A percentile compares a stretch with the other conserved stretches of the same genome.
Conservation (phyloP, 495 filamentous ascomycete genomes). For the Penicillium tannophilum region DNA sequence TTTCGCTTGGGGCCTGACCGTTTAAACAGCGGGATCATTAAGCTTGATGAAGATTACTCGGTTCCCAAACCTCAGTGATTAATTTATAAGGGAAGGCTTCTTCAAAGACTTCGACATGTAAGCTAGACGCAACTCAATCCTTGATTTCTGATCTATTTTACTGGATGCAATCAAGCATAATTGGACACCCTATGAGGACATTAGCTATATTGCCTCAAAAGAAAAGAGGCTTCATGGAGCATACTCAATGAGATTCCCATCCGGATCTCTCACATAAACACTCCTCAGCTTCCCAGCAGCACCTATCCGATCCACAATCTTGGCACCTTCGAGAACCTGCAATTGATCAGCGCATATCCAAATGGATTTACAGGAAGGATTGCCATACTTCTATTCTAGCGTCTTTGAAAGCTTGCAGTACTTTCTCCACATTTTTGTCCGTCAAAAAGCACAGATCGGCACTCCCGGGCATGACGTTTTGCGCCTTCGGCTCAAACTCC, state of each 20-base stretch:
- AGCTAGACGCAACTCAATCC: not conserved
- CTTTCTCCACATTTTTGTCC: constrained; percentile 41
- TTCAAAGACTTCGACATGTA: not conserved
- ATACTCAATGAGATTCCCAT: constrained; percentile 60
- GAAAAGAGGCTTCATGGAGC: not conserved
- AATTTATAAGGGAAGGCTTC: not conserved
- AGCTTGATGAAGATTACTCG: not conserved
- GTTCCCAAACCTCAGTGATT: not conserved
- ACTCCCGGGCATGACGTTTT: constrained; percentile 47
- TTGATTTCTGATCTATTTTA: not conserved
- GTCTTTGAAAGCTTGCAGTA: constrained; percentile 33
- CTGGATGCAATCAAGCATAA: constrained; percentile 15
- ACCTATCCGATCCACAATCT: constrained; percentile 53
- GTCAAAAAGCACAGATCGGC: constrained; percentile 59
- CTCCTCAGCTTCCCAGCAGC: constrained; percentile 52
- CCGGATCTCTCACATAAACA: constrained; percentile 57
- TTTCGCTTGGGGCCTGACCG: constrained; percentile 1
- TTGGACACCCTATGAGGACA: constrained; percentile 21
- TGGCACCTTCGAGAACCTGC: constrained; percentile 42
- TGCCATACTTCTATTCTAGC: constrained; percentile 41
- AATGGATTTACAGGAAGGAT: not conserved
- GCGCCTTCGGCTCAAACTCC: constrained; percentile 58
- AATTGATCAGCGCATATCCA: constrained; percentile 10
- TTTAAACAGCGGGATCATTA: not conserved
- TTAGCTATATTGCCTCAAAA: not conserved